Evolutionary conservation across 2,329 filamentous ascomycete genomes (phyloP).

Genomic region (Diaporthe caulivora): DNA sequence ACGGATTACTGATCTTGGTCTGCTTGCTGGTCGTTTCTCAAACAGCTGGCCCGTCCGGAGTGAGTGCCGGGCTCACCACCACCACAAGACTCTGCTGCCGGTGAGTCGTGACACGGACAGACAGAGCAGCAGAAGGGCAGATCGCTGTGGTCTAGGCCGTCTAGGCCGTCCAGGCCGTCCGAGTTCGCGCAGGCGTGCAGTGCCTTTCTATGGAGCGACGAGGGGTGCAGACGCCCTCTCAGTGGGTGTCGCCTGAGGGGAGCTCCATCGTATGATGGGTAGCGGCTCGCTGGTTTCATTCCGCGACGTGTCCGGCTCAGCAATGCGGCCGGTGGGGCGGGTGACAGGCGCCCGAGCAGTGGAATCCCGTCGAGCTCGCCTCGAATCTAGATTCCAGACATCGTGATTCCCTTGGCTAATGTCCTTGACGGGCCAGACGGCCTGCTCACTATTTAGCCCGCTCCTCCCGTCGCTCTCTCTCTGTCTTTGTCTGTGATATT

Average conservation of each 20-base stretch:
- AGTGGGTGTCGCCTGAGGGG: conserved; percentile 25
- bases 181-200: conserved; percentile 6
- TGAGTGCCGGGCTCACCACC: background rate
- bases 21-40: background rate
- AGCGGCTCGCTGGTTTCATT: conserved; percentile 32
- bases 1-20: background rate
- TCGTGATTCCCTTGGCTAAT: conserved; percentile 27
- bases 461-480: background rate
- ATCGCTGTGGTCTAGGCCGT: conserved; percentile 8
- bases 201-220: background rate
- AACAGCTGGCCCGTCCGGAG: background rate
- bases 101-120: background rate
- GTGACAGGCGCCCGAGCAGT: conserved; percentile 29
- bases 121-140: background rate
- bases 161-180: conserved; percentile 17
- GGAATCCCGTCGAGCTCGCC: conserved; percentile 27
- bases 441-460: conserved; percentile 21
- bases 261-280: conserved; percentile 28
- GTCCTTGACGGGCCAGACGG: background rate
- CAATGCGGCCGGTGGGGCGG: conserved; percentile 18
- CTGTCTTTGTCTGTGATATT: background rate
- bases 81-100: background rate
- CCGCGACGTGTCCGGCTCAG: conserved; percentile 31
- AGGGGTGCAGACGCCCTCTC: conserved; percentile 22
- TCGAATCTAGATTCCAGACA: conserved; percentile 30